Percentiles rank a stretch among this genome's conserved stretches.
Conservation (phyloP, 108 stramenopile species). For the Cyclostephanos invisitatus region DNA sequence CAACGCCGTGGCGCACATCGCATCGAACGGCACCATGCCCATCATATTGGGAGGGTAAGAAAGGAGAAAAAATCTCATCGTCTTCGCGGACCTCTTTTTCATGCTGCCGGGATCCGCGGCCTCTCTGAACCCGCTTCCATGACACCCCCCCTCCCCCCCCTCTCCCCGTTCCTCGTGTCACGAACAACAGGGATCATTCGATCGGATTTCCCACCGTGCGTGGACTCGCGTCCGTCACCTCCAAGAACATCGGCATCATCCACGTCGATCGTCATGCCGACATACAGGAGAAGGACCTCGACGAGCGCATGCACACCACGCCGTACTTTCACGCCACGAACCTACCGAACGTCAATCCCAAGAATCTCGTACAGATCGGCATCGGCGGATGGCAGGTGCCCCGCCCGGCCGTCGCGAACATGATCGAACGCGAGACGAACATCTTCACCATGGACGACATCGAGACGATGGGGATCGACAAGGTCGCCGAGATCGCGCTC, state of each 20-base stretch:
- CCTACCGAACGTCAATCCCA: conserved; percentile 77
- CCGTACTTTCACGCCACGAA: conserved; percentile 91
- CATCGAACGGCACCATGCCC: conserved; percentile 70
- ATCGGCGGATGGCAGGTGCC: conserved; percentile 91
- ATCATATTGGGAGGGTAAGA: conserved; percentile 72
- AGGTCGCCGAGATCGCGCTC: conserved; percentile 85
- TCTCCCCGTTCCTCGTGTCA: too few species aligned
- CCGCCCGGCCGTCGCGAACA: conserved; percentile 74
- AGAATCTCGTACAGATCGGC: conserved; percentile 86
- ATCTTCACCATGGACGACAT: conserved; percentile 90
- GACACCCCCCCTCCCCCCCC: background rate
- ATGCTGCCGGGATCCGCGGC: background rate
- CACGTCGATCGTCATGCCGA: conserved; percentile 89
- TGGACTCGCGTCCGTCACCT: conserved; percentile 73
- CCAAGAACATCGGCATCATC: conserved; percentile 86
- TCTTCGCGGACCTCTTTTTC: too few species aligned
- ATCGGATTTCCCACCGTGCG: conserved; percentile 84
- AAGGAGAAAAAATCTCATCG: too few species aligned
- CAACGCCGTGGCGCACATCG: conserved; percentile 81
- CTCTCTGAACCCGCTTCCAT: background rate
- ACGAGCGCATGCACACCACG: conserved; percentile 86
- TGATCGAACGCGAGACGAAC: conserved; percentile 83
- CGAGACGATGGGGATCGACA: conserved; percentile 79
- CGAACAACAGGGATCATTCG: conserved; percentile 65
- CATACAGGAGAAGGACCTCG: conserved; percentile 85